These are phyloP conservation scores for Rhododendron vialii DNA, from an alignment of 148 eudicot species.

Conservation along the genomic window DNA sequence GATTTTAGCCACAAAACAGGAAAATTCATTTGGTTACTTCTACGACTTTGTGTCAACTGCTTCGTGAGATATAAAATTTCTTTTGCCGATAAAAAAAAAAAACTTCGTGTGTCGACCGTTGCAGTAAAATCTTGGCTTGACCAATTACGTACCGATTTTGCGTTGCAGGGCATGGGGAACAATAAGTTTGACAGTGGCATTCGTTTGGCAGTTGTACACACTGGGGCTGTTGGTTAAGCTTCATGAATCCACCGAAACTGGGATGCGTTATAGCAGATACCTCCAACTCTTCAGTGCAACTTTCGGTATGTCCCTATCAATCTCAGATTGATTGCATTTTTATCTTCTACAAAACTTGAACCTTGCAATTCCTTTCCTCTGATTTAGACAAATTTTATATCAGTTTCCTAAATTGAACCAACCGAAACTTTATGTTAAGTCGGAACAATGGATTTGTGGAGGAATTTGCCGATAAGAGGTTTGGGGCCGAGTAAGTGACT, in stretches of 20 bases:
- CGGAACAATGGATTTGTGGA: not conserved
- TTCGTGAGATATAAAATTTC: no score
- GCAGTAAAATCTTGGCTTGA: not conserved
- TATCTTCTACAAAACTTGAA: not conserved
- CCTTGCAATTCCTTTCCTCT: not conserved
- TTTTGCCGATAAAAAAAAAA: no score
- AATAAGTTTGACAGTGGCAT: conserved; percentile 10
- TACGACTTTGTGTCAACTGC: no score
- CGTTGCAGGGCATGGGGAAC: conserved; percentile 11
- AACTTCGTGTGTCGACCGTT: no score
- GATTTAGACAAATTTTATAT: not conserved
- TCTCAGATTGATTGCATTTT: not conserved
- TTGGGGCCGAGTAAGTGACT: not conserved
- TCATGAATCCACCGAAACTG: conserved; percentile 10
- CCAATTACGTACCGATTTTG: not conserved
- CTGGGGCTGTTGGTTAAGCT: conserved; percentile 8
- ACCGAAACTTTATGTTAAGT: not conserved
- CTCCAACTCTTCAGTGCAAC: conserved; percentile 9
- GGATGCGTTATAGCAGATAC: conserved; percentile 13
- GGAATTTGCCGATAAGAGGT: not conserved
- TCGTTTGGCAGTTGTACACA: conserved; percentile 16
- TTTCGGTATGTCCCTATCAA: not conserved
- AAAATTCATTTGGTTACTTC: no score
- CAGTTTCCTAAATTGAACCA: not conserved
- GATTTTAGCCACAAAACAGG: not conserved